A percentile compares a stretch with the other conserved stretches of the same genome.
Conservation (phyloP, 176 grass and related monocot genomes). For the Eleusine coracana region DNA sequence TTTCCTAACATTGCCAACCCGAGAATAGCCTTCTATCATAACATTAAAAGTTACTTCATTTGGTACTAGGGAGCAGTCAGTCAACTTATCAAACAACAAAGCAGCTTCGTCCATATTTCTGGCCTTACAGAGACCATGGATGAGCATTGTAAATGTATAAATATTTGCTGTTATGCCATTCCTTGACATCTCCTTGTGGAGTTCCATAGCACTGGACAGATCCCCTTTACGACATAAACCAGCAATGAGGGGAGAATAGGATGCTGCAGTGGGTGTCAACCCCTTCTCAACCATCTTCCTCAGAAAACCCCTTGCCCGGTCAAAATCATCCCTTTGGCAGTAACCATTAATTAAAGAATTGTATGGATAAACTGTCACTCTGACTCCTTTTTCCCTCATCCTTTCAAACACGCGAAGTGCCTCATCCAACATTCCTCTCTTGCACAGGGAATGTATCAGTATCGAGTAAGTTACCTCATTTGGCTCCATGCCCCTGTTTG, state of each 20-base stretch:
- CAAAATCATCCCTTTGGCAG: conserved; percentile 57
- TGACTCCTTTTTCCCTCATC: conserved; percentile 59
- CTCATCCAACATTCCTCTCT: conserved; percentile 64
- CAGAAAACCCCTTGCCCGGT: conserved; percentile 46
- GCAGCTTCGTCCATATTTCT: conserved; percentile 67
- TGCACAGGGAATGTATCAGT: conserved; percentile 79
- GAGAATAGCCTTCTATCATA: conserved; percentile 77
- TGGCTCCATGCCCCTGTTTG: conserved; percentile 48
- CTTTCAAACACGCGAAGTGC: conserved; percentile 61
- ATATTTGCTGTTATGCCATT: conserved; percentile 55
- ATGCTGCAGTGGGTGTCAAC: conserved; percentile 57
- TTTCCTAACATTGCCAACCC: conserved; percentile 51
- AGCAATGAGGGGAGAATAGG: conserved; percentile 65
- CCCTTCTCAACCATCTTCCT: conserved; percentile 56
- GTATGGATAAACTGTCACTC: conserved; percentile 71
- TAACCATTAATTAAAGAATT: conserved; percentile 83
- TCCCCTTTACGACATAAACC: conserved; percentile 60
- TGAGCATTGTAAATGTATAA: conserved; percentile 68
- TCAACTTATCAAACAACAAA: conserved; percentile 69
- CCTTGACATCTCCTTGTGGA: conserved; percentile 58
- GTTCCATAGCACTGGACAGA: conserved; percentile 52
- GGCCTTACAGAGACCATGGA: conserved; percentile 69
- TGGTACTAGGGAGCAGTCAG: conserved; percentile 44
- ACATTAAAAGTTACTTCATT: conserved; percentile 85
- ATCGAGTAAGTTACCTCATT: conserved; percentile 88